Evolutionary conservation across 129 eudicot species (phyloP).

Genomic region (Flaveria linearis): DNA sequence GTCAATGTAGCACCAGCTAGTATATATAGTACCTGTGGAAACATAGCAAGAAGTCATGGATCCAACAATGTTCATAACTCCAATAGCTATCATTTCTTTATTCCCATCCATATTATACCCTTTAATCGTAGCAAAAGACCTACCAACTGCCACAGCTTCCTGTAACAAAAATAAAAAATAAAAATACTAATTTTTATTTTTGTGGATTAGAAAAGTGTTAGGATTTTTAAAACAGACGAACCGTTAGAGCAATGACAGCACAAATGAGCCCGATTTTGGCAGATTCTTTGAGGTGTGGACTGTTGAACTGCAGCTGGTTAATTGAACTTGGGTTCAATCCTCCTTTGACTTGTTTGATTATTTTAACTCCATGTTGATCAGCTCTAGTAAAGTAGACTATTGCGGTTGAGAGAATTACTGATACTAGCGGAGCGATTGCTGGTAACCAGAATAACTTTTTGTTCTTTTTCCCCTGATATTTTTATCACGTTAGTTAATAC

Average conservation of each 20-base stretch:
- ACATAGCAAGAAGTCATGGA: slow-evolving; percentile 85
- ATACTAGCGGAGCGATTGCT: slow-evolving; percentile 82
- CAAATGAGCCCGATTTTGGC: slow-evolving; percentile 53
- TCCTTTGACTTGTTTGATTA: slow-evolving; percentile 63
- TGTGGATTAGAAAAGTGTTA: not conserved
- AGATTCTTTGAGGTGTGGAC: slow-evolving; percentile 53
- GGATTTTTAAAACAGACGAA: slow-evolving; percentile 10
- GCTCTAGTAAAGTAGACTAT: slow-evolving; percentile 69
- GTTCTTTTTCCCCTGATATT: slow-evolving; percentile 66
- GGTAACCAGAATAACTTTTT: slow-evolving; percentile 85
- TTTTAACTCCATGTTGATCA: slow-evolving; percentile 67
- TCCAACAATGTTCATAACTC: slow-evolving; percentile 75
- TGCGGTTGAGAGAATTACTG: slow-evolving; percentile 71
- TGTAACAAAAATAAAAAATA: slow-evolving; percentile 11
- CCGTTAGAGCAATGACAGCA: slow-evolving; percentile 57
- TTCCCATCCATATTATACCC: slow-evolving; percentile 85
- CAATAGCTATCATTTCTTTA: slow-evolving; percentile 90
- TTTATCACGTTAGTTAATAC: not conserved
- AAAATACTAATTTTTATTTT: not conserved
- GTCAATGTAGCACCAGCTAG: not conserved
- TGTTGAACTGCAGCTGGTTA: slow-evolving; percentile 46
- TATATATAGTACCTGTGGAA: slow-evolving; percentile 57
- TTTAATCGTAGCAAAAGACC: slow-evolving; percentile 73
- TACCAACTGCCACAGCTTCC: slow-evolving; percentile 88
- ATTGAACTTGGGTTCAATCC: slow-evolving; percentile 54